Evolutionary conservation across 371 early-diverging fungal species (phyloP).

Genomic region (Batrachochytrium dendrobatidis): DNA sequence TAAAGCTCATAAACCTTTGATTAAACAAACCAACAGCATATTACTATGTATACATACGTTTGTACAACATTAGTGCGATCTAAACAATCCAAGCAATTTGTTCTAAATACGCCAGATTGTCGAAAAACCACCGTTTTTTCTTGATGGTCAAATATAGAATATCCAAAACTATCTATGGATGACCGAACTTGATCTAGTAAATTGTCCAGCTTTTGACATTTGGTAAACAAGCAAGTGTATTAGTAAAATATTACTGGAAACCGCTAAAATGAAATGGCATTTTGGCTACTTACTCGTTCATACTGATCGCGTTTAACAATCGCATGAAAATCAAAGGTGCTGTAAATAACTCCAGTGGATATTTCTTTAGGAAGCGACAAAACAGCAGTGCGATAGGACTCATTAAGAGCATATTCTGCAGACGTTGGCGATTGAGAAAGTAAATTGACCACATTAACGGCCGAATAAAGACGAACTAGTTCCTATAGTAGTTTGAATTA

Average conservation of each 20-base stretch:
- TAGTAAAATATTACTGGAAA: neutral
- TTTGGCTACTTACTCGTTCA: conserved; percentile 62
- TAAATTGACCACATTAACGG: conserved; percentile 76
- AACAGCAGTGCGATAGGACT: conserved; percentile 50
- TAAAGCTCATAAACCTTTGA: too few relatives aligned
- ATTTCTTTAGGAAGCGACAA: conserved; percentile 37
- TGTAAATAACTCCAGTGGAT: conserved; percentile 38
- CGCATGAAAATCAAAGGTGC: conserved; percentile 78
- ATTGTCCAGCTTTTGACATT: conserved; percentile 13
- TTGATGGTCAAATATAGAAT: conserved; percentile 56
- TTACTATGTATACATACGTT: conserved; percentile 20
- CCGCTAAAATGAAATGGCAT: too few relatives aligned
- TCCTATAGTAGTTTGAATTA: conserved; percentile 44
- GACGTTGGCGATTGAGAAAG: conserved; percentile 59
- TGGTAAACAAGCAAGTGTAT: neutral
- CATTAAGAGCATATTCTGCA: conserved; percentile 63
- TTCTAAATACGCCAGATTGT: conserved; percentile 79
- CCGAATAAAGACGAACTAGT: conserved; percentile 61
- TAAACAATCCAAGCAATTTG: conserved; percentile 98
- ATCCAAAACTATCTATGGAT: conserved; percentile 51
- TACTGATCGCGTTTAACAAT: conserved; percentile 72
- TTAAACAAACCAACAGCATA: too few relatives aligned
- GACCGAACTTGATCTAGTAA: conserved; percentile 23
- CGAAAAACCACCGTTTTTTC: conserved; percentile 43
- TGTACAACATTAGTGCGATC: conserved; percentile 77